A percentile compares a stretch with the other conserved stretches of the same genome.
phyloP scores from a whole-genome alignment of 345 rosid species.

The Schrenkiella parvula region DNA sequence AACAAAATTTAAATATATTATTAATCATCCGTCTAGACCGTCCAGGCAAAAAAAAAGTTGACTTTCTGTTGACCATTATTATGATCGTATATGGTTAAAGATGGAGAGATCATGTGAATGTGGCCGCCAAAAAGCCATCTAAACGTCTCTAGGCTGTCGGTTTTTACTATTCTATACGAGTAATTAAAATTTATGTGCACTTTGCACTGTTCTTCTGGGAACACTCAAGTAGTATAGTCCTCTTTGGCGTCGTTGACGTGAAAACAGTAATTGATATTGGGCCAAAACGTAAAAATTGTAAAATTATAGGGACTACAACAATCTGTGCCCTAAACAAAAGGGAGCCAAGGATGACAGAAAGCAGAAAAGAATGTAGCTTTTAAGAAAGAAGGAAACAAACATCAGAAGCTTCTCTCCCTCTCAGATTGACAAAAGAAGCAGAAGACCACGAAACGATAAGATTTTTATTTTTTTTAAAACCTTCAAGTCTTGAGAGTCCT shows the following conservation, averaged over 20 bases:
- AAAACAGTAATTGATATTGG: background rate
- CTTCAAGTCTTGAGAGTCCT: background rate
- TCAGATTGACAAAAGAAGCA: conserved; percentile 5
- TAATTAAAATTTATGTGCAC: background rate
- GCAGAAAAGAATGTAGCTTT: conserved; percentile 33
- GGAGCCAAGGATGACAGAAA: conserved; percentile 21
- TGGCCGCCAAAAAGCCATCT: background rate
- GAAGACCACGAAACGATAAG: background rate
- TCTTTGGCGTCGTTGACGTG: conserved; percentile 9
- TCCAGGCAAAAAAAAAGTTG: background rate
- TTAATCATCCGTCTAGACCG: background rate
- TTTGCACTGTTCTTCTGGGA: background rate
- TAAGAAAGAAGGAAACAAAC: conserved; percentile 23
- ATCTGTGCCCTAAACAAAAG: conserved; percentile 10
- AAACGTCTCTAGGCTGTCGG: background rate
- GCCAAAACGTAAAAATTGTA: background rate
- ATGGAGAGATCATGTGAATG: background rate
- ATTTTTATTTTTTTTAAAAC: background rate
- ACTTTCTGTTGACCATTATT: background rate
- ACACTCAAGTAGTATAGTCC: conserved; percentile 4
- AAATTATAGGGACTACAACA: background rate
- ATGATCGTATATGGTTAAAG: background rate
- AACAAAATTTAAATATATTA: background rate
- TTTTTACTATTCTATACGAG: background rate
- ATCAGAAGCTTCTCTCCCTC: conserved; percentile 33